phyloP scores from a whole-genome alignment of 1,284 basidiomycete genomes.

The Trichosporon asahii region DNA sequence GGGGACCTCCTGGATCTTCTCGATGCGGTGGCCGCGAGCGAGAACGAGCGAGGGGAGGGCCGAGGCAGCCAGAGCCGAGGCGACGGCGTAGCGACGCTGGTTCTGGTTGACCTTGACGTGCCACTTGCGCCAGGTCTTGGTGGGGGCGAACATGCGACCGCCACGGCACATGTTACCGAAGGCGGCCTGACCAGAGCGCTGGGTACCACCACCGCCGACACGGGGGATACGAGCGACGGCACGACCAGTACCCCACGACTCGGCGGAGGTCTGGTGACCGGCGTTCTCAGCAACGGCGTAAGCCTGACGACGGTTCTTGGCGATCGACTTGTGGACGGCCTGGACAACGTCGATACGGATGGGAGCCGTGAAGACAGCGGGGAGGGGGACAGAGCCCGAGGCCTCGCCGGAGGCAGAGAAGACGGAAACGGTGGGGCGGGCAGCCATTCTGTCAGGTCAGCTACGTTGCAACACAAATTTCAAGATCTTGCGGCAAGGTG shows the following conservation, averaged over 20 bases:
- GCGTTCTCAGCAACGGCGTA: conserved; percentile 97
- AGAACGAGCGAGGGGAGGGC: conserved; percentile 97
- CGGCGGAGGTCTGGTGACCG: conserved; percentile 95
- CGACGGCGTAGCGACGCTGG: conserved; percentile 96
- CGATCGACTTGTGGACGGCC: conserved; percentile 98
- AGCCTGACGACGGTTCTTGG: conserved; percentile 97
- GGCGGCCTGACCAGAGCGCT: conserved; percentile 96
- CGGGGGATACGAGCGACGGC: conserved; percentile 99
- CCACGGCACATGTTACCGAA: conserved; percentile 99
- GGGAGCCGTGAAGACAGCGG: conserved; percentile 95
- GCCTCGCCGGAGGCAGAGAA: conserved; percentile 76
- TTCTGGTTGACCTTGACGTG: conserved; percentile 99
- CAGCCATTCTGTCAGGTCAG: conserved; percentile 62
- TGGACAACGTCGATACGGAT: conserved; percentile 98
- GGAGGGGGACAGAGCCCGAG: conserved; percentile 84
- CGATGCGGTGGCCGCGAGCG: conserved; percentile 98
- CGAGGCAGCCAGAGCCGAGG: conserved; percentile 96
- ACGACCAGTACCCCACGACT: conserved; percentile 99
- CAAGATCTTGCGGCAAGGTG: not conserved
- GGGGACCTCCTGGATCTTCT: conserved; percentile 94
- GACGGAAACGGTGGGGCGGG: conserved; percentile 82
- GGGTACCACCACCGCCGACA: conserved; percentile 98
- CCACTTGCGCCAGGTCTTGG: conserved; percentile 99
- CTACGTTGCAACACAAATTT: not conserved
- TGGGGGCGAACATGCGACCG: conserved; percentile 99